These are phyloP conservation scores for Colletotrichum higginsianum DNA, from an alignment of 2,329 filamentous ascomycete species.

Conservation along the genomic window DNA sequence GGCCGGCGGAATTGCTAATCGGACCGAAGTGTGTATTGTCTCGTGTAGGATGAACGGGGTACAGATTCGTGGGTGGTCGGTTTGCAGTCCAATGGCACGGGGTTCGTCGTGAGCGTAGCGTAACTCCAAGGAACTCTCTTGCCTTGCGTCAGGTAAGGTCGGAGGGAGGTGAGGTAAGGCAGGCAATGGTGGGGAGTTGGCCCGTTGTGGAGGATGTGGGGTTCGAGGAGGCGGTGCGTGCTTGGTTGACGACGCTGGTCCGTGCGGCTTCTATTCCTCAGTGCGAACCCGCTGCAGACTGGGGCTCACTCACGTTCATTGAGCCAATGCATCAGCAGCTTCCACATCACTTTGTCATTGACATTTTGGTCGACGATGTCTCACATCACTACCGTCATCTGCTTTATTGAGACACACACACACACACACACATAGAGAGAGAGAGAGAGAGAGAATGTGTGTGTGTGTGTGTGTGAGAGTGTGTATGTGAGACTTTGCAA, in stretches of 20 bases:
- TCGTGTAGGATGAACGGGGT: not conserved
- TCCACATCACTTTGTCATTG: not conserved
- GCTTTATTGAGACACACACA: no score
- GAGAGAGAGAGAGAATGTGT: no score
- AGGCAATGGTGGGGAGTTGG: conserved; percentile 39
- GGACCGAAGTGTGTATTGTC: not conserved
- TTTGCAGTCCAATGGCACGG: conserved; percentile 12
- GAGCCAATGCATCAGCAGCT: not conserved
- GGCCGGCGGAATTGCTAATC: not conserved
- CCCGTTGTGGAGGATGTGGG: conserved; percentile 39
- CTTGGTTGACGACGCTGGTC: conserved; percentile 20
- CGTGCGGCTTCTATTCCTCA: conserved; percentile 18
- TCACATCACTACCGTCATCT: not conserved
- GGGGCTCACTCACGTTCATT: not conserved
- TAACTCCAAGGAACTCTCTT: not conserved
- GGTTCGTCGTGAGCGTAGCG: conserved; percentile 16
- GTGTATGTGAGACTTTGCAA: no score
- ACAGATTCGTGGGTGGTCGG: not conserved
- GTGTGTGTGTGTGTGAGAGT: no score
- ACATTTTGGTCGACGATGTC: not conserved
- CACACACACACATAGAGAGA: no score
- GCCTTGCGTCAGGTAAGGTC: conserved; percentile 31
- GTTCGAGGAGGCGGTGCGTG: conserved; percentile 39
- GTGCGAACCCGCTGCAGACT: conserved; percentile 22
- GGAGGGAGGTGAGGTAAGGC: conserved; percentile 38